phyloP scores from a whole-genome alignment of 2,329 filamentous ascomycete genomes.

The Fusarium transvaalense region DNA sequence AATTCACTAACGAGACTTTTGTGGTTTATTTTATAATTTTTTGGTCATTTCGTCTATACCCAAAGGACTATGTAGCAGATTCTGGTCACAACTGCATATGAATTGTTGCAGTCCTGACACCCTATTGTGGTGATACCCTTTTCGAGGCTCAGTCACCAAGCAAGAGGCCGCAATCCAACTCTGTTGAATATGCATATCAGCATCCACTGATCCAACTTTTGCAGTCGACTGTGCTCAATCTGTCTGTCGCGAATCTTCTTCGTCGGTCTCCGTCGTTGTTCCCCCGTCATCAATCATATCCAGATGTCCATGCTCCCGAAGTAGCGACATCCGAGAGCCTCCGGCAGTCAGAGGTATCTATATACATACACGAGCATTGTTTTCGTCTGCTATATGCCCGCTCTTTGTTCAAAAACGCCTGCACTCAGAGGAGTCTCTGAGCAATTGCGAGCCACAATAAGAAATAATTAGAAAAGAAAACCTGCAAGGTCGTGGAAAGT shows the following conservation, averaged over 20 bases:
- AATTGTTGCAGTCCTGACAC: constrained; percentile 29
- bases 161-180: constrained; percentile 36
- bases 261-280: constrained; percentile 31
- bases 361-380: constrained; percentile 41
- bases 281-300: constrained; percentile 48
- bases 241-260: constrained; percentile 30
- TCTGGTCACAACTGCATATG: constrained; percentile 45
- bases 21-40: constrained; percentile 41
- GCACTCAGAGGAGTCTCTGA: constrained; percentile 9
- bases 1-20: not conserved
- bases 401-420: constrained; percentile 8
- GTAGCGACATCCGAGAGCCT: constrained; percentile 33
- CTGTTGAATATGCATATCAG: constrained; percentile 27
- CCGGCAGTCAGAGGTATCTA: constrained; percentile 45
- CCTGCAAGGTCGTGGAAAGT: constrained; percentile 36
- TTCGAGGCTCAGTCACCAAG: constrained; percentile 15
- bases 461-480: constrained; percentile 42
- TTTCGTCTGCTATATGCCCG: constrained; percentile 41
- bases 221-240: constrained; percentile 39
- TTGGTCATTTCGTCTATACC: constrained; percentile 55
- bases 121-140: constrained; percentile 28
- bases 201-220: constrained; percentile 42
- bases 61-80: constrained; percentile 54
- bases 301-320: constrained; percentile 38
- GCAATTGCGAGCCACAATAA: constrained; percentile 24